phyloP scores from a whole-genome alignment of 169 alveolate genomes.

The Theileria luwenshuni region DNA sequence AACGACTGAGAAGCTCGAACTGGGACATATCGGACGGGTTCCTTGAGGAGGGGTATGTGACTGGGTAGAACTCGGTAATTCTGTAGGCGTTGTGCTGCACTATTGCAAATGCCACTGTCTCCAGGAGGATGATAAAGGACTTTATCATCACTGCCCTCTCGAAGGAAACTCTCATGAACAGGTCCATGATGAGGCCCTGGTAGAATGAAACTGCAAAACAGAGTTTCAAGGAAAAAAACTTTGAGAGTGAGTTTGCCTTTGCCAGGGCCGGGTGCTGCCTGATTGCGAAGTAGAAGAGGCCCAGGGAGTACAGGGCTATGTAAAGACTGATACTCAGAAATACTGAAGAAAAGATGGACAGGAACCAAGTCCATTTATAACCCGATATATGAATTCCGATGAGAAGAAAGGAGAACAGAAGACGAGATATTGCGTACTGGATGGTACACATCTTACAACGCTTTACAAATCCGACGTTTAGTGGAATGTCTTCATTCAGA shows the following conservation, averaged over 20 bases:
- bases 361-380: conserved; percentile 13
- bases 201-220: conserved; percentile 57
- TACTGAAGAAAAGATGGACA: conserved; percentile 26
- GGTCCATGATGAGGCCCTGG: conserved; percentile 47
- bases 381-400: conserved; percentile 40
- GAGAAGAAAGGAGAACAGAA: conserved; percentile 37
- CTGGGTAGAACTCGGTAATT: conserved; percentile 42
- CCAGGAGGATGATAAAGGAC: conserved; percentile 55
- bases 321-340: conserved; percentile 48
- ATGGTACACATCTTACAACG: conserved; percentile 62
- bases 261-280: conserved; percentile 61
- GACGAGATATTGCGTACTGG: conserved; percentile 64
- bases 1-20: conserved; percentile 5
- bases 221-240: conserved; percentile 61
- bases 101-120: conserved; percentile 46
- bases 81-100: conserved; percentile 49
- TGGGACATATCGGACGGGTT: conserved; percentile 4
- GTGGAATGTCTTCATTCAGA: conserved; percentile 67
- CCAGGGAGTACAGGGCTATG: conserved; percentile 63
- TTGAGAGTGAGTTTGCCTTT: conserved; percentile 57
- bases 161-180: conserved; percentile 26
- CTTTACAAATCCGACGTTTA: conserved; percentile 68
- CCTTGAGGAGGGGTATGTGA: conserved; percentile 1
- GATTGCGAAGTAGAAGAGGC: conserved; percentile 59
- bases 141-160: conserved; percentile 23